These are phyloP conservation scores for Rhinocladiella similis DNA, from an alignment of 2,329 filamentous ascomycete species.

Conservation along the genomic window DNA sequence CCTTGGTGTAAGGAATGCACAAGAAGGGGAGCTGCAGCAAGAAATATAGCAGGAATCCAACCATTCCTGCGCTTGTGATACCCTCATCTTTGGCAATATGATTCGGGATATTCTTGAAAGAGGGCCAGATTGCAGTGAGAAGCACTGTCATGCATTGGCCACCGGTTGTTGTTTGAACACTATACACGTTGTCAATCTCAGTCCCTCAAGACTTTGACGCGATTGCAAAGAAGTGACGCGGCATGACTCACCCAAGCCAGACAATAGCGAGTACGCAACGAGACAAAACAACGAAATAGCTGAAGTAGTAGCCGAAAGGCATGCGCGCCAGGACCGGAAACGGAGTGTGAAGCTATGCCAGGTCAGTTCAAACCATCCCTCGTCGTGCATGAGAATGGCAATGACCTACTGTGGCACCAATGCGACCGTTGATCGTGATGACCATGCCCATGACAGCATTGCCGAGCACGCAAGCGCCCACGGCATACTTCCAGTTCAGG, in stretches of 20 bases:
- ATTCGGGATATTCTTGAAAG: slow-evolving; percentile 44
- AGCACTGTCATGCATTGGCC: slow-evolving; percentile 26
- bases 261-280: slow-evolving; percentile 57
- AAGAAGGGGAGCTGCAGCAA: slow-evolving; percentile 47
- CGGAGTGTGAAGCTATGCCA: slow-evolving; percentile 42
- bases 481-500: slow-evolving; percentile 48
- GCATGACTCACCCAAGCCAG: slow-evolving; percentile 42
- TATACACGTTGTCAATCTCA: background rate
- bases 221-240: slow-evolving; percentile 10
- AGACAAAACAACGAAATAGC: slow-evolving; percentile 55
- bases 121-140: slow-evolving; percentile 49
- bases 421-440: slow-evolving; percentile 61
- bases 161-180: slow-evolving; percentile 26
- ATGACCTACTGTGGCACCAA: slow-evolving; percentile 39
- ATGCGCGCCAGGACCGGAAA: slow-evolving; percentile 59
- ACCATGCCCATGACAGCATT: slow-evolving; percentile 54
- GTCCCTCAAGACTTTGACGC: background rate
- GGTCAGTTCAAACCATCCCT: no score
- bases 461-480: slow-evolving; percentile 36
- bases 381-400: no score
- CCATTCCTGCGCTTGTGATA: slow-evolving; percentile 48
- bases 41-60: slow-evolving; percentile 47
- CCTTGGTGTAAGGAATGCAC: slow-evolving; percentile 35
- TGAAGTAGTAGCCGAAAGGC: slow-evolving; percentile 59
- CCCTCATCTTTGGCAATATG: slow-evolving; percentile 44